Base-by-base conservation (phyloP, 140 eudicot species). In the Flaveria floridana region DNA sequence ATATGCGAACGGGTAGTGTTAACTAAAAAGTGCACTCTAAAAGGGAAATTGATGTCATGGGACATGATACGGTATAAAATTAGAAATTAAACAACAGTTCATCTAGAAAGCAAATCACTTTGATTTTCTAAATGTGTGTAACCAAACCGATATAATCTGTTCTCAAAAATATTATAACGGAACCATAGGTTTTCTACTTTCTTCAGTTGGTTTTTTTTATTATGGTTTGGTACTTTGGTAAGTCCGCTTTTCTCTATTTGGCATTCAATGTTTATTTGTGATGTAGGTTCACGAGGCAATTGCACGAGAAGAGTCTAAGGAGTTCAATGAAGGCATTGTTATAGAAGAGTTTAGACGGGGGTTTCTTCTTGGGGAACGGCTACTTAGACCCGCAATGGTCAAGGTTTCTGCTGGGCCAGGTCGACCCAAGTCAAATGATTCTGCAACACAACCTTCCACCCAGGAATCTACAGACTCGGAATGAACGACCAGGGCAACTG, bases 361-460 rank as follows among this genome's bases (percentile, higher is more conserved):
- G 56, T 95, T 95, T 80, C 58, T 78, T 51, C 92, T 95, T 18
- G 96, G 96, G 52, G 92, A 86, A 68, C 81, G 97, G 20, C 78
- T 95, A 47, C 73, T 95, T 61, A 81, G 99, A 74, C 97, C 99
- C 1, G 95, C 99, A 42, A 95, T 87, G 87, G 99, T 95, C 20
- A 95, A 91, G 81, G 96, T 95, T 68, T 95, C 99, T 2, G 78
- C 97, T 13, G 99, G 99, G n/a, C 96, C 97, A 1, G 92, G 95
- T 57, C 79, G 41, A 68, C 23, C 71, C 68, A 56, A 70, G 65
- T 63, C 74, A 39, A 72, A 65, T 50, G 77, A 64, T 2, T 15
- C 58, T 11, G 12, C 72, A 39, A 9, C 34, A 30, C 19, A 21
- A 3, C n/a, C 23, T 19, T 13, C 68, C 9, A 14, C 68, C 37